Evolutionary conservation across 148 eudicot species (phyloP).

Genomic region (Simmondsia chinensis): DNA sequence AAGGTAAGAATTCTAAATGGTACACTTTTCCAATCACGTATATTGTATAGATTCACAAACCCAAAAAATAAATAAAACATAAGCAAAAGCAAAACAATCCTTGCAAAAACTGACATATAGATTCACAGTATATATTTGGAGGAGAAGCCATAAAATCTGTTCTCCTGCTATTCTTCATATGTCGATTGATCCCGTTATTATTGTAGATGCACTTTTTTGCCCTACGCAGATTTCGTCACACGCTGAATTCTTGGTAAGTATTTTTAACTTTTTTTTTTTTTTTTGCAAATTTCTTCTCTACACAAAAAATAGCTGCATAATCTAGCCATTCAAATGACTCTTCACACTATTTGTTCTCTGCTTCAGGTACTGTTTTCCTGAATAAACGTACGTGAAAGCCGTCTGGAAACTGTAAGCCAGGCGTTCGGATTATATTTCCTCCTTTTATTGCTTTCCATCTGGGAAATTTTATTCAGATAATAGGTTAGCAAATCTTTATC

Average conservation of each 20-base stretch:
- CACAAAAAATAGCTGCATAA: too few species aligned
- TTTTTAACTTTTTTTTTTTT: too few species aligned
- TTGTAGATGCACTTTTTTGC: too few species aligned
- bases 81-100: slow-evolving; percentile 5
- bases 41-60: too few species aligned
- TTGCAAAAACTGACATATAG: slow-evolving; percentile 9
- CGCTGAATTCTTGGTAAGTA: too few species aligned
- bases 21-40: too few species aligned
- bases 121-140: slow-evolving; percentile 5
- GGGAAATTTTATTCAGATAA: slow-evolving; percentile 9
- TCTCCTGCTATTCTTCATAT: slow-evolving; percentile 4
- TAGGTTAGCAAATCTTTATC: slow-evolving; percentile 2
- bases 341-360: neutral
- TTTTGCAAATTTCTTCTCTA: too few species aligned
- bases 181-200: slow-evolving; percentile 1
- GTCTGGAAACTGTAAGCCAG: slow-evolving; percentile 68
- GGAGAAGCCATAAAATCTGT: slow-evolving; percentile 20
- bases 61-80: slow-evolving; percentile 4
- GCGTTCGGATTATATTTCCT: slow-evolving; percentile 61
- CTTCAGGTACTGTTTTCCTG: slow-evolving; percentile 11
- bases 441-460: slow-evolving; percentile 61
- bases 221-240: too few species aligned
- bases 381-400: slow-evolving; percentile 48
- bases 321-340: too few species aligned
- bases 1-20: too few species aligned